Conservation (phyloP, 768 basidiomycete genomes). For the Mycena albidolilacea region DNA sequence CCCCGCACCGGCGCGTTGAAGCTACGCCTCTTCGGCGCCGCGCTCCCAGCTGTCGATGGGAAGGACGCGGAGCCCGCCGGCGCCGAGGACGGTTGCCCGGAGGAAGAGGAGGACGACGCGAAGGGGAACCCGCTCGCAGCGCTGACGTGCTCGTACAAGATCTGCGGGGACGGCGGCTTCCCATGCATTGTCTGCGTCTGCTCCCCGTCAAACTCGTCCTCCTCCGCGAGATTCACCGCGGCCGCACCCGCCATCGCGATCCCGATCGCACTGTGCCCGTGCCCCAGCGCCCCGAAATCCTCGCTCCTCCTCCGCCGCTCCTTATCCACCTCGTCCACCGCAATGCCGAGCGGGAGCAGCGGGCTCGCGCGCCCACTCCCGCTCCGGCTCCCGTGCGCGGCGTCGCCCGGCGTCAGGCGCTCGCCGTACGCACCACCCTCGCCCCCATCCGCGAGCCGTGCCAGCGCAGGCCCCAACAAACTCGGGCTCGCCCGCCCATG, state of each 20-base stretch:
- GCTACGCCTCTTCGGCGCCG: neutral
- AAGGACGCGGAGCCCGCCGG: neutral
- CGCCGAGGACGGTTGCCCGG: neutral
- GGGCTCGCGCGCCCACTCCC: slow-evolving; percentile 29
- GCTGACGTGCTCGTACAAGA: neutral
- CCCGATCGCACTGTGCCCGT: neutral
- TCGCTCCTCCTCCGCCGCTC: slow-evolving; percentile 28
- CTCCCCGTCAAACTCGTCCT: slow-evolving; percentile 9
- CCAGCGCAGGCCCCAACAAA: slow-evolving; percentile 29
- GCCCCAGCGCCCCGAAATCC: neutral
- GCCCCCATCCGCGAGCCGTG: slow-evolving; percentile 6
- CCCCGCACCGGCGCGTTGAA: slow-evolving; percentile 6
- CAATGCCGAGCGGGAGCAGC: slow-evolving; percentile 38
- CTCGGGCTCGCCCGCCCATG: neutral
- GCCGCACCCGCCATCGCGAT: neutral
- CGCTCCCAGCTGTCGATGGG: neutral
- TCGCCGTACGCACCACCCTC: slow-evolving; percentile 13
- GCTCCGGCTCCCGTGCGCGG: neutral
- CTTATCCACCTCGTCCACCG: slow-evolving; percentile 42
- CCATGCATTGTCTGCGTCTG: neutral
- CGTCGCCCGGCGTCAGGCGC: neutral
- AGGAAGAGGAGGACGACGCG: neutral
- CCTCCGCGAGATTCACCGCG: slow-evolving; percentile 6
- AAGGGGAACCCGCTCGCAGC: neutral
- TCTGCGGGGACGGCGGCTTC: slow-evolving; percentile 21